Base-by-base conservation (phyloP, 768 basidiomycete species). In the Auricularia heimuer region DNA sequence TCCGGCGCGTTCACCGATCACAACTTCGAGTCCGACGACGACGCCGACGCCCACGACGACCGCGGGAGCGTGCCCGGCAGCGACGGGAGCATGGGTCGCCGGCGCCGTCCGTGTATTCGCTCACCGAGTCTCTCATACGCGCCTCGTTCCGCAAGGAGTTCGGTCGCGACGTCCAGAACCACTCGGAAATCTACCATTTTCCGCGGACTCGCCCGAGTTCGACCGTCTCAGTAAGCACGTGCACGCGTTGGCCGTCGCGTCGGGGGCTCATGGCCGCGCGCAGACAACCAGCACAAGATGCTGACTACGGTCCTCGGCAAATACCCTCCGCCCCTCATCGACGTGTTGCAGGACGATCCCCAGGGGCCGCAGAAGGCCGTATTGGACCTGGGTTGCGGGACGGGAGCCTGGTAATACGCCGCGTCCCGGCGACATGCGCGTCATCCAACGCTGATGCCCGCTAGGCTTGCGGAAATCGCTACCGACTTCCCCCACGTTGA, bases 311-410 rank as follows among this genome's bases (percentile, higher is more conserved):
- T 85, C 39, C 80, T 89, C 77, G 89, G 88, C 63, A 85, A 83
- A 70, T 92, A 88, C 68, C 83, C 85, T 0, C 81, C 83, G 7
- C 79, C 80, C 3, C 73, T 92, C 69, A 70, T 74, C 18, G 77
- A 85, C 58, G 74, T 90, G 63, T 80, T 92, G 79, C 81, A 77
- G 29, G 82, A 87, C 44, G 82, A 68, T 11, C 86, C 69, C 76
- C 75, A 16, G 78, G 81, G 6, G 83, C 83, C 18, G 82, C 85
- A 68, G 33, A 91, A 90, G 73, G 77, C 84, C 4, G 78, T 82
- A 62, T 77, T 92, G 16, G 90, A 92, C 74, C 79, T 92, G 29
- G 90, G 90, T 6, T 90, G 90, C 70, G 90, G 90, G 16, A 88
- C 85, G 68, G 90, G 89, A 60, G 83, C 80, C 67, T 92, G 90